Percentiles rank a stretch among this genome's conserved stretches.
Conservation (phyloP, 78 protist genomes). For the Dictyostelium intermedium region DNA sequence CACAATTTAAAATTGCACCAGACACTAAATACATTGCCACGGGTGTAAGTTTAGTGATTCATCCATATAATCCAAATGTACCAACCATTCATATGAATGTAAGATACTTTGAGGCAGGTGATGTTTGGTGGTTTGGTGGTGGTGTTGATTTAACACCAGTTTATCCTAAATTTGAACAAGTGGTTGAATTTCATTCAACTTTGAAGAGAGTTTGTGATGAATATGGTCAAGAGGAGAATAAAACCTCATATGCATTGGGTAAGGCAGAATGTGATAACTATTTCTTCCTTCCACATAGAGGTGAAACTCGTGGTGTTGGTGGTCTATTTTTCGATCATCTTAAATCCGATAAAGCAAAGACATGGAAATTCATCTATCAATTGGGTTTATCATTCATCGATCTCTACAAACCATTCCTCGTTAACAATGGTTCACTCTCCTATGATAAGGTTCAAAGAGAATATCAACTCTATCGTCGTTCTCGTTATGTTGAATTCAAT, state of each 20-base stretch:
- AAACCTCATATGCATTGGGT: conserved; percentile 34
- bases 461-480: conserved; percentile 80
- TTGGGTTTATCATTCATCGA: conserved; percentile 73
- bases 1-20: conserved; percentile 54
- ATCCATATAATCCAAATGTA: conserved; percentile 79
- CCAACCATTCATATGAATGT: conserved; percentile 89
- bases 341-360: conserved; percentile 8
- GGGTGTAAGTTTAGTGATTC: conserved; percentile 85
- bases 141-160: conserved; percentile 87
- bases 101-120: conserved; percentile 84
- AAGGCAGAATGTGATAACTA: conserved; percentile 79
- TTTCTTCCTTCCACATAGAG: conserved; percentile 76
- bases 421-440: neutral
- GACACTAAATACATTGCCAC: conserved; percentile 68
- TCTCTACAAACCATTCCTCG: conserved; percentile 65
- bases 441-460: conserved; percentile 46
- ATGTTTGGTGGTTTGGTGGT: conserved; percentile 89
- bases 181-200: conserved; percentile 29
- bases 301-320: conserved; percentile 82
- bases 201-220: conserved; percentile 19
- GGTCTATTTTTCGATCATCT: conserved; percentile 86
- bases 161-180: conserved; percentile 60
- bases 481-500: conserved; percentile 87
- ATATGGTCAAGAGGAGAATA: neutral
- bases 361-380: conserved; percentile 49